These are phyloP conservation scores for Crucibulum laeve DNA, from an alignment of 768 basidiomycete genomes.

Conservation along the genomic window DNA sequence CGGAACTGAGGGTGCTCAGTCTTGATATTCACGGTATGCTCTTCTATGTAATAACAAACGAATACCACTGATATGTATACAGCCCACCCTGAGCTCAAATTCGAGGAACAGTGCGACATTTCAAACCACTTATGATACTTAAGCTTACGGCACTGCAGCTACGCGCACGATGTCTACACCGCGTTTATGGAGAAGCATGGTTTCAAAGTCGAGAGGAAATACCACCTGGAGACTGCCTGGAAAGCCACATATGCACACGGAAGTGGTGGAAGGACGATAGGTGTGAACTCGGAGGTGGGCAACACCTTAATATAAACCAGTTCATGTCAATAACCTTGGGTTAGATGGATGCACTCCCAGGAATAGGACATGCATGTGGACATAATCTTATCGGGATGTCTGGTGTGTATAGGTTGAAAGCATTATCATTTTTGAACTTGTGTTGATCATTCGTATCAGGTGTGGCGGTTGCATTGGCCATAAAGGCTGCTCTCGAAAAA, in stretches of 20 bases:
- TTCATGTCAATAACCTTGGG: not conserved
- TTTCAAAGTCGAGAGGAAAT: constrained; percentile 57
- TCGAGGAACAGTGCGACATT: constrained; percentile 52
- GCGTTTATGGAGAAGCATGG: constrained; percentile 63
- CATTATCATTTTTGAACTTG: not conserved
- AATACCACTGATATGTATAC: too few relatives aligned
- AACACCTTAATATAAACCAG: not conserved
- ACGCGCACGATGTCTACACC: constrained; percentile 70
- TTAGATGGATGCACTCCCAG: constrained; percentile 60
- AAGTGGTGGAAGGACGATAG: constrained; percentile 63
- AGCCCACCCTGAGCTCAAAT: constrained; percentile 71
- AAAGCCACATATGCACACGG: constrained; percentile 62
- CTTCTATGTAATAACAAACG: too few relatives aligned
- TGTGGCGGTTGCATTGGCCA: constrained; percentile 65
- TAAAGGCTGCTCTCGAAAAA: constrained; percentile 58
- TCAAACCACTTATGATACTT: not conserved
- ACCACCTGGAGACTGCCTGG: constrained; percentile 76
- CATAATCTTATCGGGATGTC: constrained; percentile 80
- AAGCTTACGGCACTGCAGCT: constrained; percentile 36
- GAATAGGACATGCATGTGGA: constrained; percentile 72
- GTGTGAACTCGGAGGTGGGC: constrained; percentile 72
- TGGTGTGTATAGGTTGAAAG: constrained; percentile 17
- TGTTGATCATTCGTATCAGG: constrained; percentile 27
- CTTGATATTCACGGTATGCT: constrained; percentile 68
- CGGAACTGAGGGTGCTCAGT: constrained; percentile 56